Base-by-base conservation (phyloP, 306 rosid genomes). In the Oxytropis ochrocephala region DNA sequence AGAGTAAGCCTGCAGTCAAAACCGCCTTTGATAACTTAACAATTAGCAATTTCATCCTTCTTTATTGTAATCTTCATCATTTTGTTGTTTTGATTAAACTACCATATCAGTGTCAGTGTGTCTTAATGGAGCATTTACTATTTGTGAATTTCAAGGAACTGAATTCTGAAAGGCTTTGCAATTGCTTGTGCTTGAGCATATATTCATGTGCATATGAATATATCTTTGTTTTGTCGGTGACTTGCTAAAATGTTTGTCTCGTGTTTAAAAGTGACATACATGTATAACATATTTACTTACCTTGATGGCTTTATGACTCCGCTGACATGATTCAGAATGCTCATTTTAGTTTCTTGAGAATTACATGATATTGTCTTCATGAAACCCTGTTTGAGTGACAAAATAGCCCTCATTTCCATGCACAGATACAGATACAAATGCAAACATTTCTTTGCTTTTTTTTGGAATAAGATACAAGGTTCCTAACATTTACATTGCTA, bases 1-100 rank as follows among this genome's bases (percentile, higher is more conserved):
- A 84, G 85, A 33, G 88, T 81, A 68, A 84, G 88, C 84, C 88
- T 84, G 85, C 82, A 81, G n/a, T 44, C 74, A 67, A 8, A 84
- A 74, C 36, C 82, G 75, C 52, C n/a, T 68, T 72, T 65, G 11
- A 56, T 50, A 32, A 62, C 60, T 80, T 59, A 60, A 38, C 49
- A 11, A 17, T 41, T 41, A 64, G 64, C 16, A 42, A 70, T 66
- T 57, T 14, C 5, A n/a, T 21, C 64, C 44, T 69, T 49, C 4
- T 47, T 53, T 54, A 29, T 41, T 53, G 66, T 51, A 17, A 67
- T 54, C 49, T 24, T 54, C 58, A 36, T 60, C 13, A 19, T 41
- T 29, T 53, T 67, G 49, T 13, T 75, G 5, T 19, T 3, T 35
- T 17, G 8, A 11, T 21, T 53, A 11, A 33, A 52, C 24, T 30